Conservation (phyloP, 208 protist species). For the Acanthamoeba royreba region DNA sequence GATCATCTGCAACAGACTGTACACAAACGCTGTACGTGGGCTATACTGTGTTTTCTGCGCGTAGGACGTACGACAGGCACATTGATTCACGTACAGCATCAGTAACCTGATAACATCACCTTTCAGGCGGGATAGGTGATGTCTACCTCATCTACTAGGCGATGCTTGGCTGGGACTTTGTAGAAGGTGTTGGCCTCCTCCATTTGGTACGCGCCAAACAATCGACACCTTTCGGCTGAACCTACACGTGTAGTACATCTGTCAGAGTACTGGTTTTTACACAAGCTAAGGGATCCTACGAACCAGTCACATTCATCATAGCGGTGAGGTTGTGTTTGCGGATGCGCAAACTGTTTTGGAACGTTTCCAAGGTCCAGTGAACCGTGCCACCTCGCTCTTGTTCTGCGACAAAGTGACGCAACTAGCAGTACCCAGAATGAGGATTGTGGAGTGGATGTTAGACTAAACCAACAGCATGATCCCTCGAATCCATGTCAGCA, state of each 20-base stretch:
- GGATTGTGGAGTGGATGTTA: background rate
- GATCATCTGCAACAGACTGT: background rate
- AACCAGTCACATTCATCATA: background rate
- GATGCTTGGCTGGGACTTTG: background rate
- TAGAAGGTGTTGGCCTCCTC: background rate
- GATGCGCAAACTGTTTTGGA: background rate
- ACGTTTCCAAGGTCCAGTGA: slow-evolving; percentile 15
- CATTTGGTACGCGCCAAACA: background rate
- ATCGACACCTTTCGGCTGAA: slow-evolving; percentile 1
- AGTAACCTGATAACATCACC: too few relatives aligned
- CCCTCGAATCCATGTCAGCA: background rate
- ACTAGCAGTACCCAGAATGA: background rate
- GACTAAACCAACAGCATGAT: background rate
- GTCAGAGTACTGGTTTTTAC: background rate
- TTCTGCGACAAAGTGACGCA: background rate
- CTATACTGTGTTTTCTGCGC: background rate
- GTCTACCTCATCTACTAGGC: background rate
- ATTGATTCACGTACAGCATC: too few relatives aligned
- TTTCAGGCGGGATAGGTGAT: background rate
- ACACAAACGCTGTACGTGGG: background rate
- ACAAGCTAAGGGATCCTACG: background rate
- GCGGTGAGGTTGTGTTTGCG: background rate
- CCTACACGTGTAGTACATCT: background rate
- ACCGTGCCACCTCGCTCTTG: background rate
- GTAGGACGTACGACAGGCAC: background rate